Base-by-base conservation (phyloP, 495 filamentous ascomycete species). In the Daldinia bambusicola region DNA sequence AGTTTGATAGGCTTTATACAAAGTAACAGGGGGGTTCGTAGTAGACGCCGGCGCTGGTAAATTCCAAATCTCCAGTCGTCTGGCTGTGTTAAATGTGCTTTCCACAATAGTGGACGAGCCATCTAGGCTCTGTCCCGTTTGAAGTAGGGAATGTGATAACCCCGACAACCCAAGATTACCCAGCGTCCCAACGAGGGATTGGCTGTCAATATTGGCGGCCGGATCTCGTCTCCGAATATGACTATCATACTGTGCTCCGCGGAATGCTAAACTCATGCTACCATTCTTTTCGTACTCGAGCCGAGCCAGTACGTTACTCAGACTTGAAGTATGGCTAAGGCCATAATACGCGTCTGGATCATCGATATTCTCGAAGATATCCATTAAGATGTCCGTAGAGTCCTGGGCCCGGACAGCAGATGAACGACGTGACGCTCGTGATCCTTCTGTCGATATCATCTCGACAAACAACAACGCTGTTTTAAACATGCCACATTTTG, bases 341-440 rank as follows among this genome's bases (percentile, higher is more conserved):
- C 95, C 95, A 74, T 99, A 98, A 77, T 94, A 98, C 16, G 94
- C 89, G 76, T 99, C 95, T 13, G 94, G 94, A 76, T 99, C 95
- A 78, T 97, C 94, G 40, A 98, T 90, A 63, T 93, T 92, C 77
- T 90, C 90, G 76, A 93, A 99, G 2, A 98, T 92, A 8, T 87
- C 81, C 64, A 97, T 85, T 6, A 98, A 77, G 16, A 95, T 82
- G 8, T 91, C 87, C 10, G 85, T 82, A 14, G 92, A 87, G 30
- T 90, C 82, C 41, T 85, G 79, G 22, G 87, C 83, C 69, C 84
- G 88, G 38, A 82, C 74, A 14, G 86, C 77, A 14, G 90, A 93
- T 22, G 91, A 90, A 36, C 93, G 87, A 58, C 93, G 88, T 61
- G 89, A 90, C 3, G 80, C 78, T 50, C 85, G 82, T 16, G 83